Evolutionary conservation across 2,329 filamentous ascomycete genomes (phyloP).

Genomic region (Hymenoscyphus albidus): DNA sequence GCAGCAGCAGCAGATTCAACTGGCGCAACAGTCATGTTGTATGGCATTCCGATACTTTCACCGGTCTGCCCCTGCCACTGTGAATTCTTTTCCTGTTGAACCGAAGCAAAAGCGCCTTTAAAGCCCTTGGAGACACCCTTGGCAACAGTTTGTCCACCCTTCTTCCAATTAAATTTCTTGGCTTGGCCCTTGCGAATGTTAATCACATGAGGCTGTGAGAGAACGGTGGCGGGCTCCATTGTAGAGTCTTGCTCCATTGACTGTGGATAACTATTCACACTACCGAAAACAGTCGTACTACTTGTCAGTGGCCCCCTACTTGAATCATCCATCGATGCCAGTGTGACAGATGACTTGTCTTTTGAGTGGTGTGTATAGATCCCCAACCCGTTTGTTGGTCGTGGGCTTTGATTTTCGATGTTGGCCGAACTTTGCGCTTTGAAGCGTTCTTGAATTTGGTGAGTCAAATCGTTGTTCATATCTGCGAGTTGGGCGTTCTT

Average conservation of each 20-base stretch:
- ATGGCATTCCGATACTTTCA: conserved; percentile 66
- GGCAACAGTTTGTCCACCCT: conserved; percentile 86
- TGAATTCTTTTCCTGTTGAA: conserved; percentile 51
- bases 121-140: conserved; percentile 93
- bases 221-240: conserved; percentile 33
- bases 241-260: conserved; percentile 35
- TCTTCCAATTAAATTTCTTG: conserved; percentile 99
- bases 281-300: conserved; percentile 35
- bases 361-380: conserved; percentile 55
- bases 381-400: conserved; percentile 54
- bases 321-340: conserved; percentile 31
- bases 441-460: conserved; percentile 90
- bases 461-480: conserved; percentile 91
- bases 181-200: conserved; percentile 87
- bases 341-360: conserved; percentile 41
- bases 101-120: conserved; percentile 72
- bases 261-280: conserved; percentile 31
- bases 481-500: conserved; percentile 94
- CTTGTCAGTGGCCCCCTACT: conserved; percentile 41
- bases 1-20: conserved; percentile 43
- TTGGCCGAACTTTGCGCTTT: conserved; percentile 65
- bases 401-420: conserved; percentile 39
- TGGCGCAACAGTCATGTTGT: conserved; percentile 61
- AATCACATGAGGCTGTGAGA: conserved; percentile 74
- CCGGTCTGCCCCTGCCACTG: conserved; percentile 51